These are phyloP conservation scores for Colletotrichum viniferum DNA, from an alignment of 2,329 filamentous ascomycete genomes.

Conservation along the genomic window DNA sequence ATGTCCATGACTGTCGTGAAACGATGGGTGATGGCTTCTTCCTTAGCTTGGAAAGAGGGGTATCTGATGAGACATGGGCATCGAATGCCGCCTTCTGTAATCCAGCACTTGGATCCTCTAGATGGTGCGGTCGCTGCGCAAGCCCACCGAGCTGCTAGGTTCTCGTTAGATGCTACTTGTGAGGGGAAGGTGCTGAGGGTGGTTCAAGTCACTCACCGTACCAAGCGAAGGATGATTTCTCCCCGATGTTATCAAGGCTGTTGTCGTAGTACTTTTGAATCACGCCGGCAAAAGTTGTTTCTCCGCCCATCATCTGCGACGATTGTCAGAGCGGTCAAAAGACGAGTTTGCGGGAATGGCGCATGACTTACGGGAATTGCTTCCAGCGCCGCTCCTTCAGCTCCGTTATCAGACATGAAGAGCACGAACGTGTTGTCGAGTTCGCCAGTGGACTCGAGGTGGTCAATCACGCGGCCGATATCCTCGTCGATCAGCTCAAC, in stretches of 20 bases:
- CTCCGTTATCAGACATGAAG: constrained; percentile 58
- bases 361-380: background rate
- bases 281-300: constrained; percentile 25
- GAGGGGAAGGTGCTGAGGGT: background rate
- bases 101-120: background rate
- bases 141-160: constrained; percentile 46
- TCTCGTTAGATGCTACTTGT: background rate
- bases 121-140: constrained; percentile 37
- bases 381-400: constrained; percentile 28
- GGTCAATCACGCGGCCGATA: constrained; percentile 55
- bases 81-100: background rate
- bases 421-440: constrained; percentile 58
- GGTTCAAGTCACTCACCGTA: constrained; percentile 38
- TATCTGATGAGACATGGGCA: constrained; percentile 45
- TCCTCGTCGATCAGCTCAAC: constrained; percentile 59
- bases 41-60: constrained; percentile 11
- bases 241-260: constrained; percentile 54
- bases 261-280: constrained; percentile 62
- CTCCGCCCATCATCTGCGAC: constrained; percentile 4
- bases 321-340: background rate
- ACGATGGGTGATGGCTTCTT: constrained; percentile 40
- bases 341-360: background rate
- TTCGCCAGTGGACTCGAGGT: constrained; percentile 53
- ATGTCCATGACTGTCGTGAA: constrained; percentile 59
- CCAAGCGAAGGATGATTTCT: constrained; percentile 53